Percentiles rank a stretch among this genome's conserved stretches.
These are phyloP conservation scores for Penicillium expansum DNA, from an alignment of 2,329 filamentous ascomycete species.

Conservation along the genomic window DNA sequence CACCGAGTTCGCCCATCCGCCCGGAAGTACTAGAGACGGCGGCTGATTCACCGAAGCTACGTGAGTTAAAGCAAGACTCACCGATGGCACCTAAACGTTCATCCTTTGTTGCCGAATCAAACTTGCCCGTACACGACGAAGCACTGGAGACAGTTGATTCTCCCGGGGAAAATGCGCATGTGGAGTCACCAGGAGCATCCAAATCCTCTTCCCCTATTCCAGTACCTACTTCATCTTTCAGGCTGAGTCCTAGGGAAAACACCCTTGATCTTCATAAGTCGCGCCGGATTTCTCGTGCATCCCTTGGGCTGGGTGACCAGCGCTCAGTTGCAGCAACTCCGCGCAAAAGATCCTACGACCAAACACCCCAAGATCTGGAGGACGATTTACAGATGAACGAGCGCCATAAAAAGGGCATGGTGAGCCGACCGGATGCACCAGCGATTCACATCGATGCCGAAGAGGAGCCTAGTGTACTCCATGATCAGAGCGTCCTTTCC, in stretches of 20 bases:
- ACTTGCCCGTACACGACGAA: constrained; percentile 31
- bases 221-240: constrained; percentile 2
- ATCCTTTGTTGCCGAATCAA: constrained; percentile 17
- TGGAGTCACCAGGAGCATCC: not conserved
- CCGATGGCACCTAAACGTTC: not conserved
- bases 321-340: constrained; percentile 13
- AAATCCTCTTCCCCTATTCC: constrained; percentile 1
- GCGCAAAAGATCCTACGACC: constrained; percentile 26
- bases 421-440: constrained; percentile 19
- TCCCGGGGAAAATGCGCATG: not conserved
- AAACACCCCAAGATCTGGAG: constrained; percentile 23
- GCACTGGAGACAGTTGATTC: constrained; percentile 1
- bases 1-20: constrained; percentile 36
- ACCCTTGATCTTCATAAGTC: constrained; percentile 17
- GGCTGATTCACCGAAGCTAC: constrained; percentile 23
- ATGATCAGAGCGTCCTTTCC: constrained; percentile 20
- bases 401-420: constrained; percentile 29
- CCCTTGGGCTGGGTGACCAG: constrained; percentile 11
- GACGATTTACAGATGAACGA: constrained; percentile 17
- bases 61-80: not conserved
- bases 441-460: constrained; percentile 30
- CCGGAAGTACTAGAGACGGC: constrained; percentile 27
- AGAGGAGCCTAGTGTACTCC: constrained; percentile 25
- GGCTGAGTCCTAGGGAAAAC: constrained; percentile 1
- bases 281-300: constrained; percentile 13